Evolutionary conservation across 345 rosid species (phyloP), one percentile per base, ranked within the genome.

Genomic region (Arabidopsis suecica): DNA sequence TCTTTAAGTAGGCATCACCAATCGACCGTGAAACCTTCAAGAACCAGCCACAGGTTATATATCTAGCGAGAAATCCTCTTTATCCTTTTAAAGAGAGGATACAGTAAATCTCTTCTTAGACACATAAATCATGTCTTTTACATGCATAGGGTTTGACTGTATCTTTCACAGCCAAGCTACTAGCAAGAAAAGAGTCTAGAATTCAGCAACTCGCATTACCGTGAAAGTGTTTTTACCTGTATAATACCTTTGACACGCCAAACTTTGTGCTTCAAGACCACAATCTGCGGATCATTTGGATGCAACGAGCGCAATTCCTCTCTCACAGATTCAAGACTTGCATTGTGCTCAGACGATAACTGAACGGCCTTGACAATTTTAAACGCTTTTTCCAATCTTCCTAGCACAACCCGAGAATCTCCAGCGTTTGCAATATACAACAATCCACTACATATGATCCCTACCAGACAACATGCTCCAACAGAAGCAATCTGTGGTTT

Each of bases 161-260:
- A 37, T 36, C 5, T 2, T 23, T 13, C 34, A 22, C 34, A 34
- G 22, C 12, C 48, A 25, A 40, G 66, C 53, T 42, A 68, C 48
- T 36, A 38, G 49, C 37, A n/a, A 22, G 28, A 36, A 36, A 57
- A 36, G 16, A 45, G 58, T 51, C 11, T 40, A 2, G 37, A 72
- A 57, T 13, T 14, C 7, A 14, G 40, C 30, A 25, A 64, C 25
- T 36, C 12, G 9, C 53, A 66, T 42, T 48, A 37, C 42, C 12
- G 3, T 42, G 50, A 18, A 18, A 64, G 9, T 32, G 1, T 16
- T 1, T 67, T 80, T 72, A 86, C 89, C 89, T 86, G 89, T 73
- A 86, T 86, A 65, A 86, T 76, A 63, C 89, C 89, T 79, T 82
- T 86, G 54, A 86, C 87, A 13, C 89, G 89, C 89, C 89, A 86